Evolutionary conservation across 225 moss, liverwort and hornwort genomes (phyloP).

Genomic region (Neckera pumila): DNA sequence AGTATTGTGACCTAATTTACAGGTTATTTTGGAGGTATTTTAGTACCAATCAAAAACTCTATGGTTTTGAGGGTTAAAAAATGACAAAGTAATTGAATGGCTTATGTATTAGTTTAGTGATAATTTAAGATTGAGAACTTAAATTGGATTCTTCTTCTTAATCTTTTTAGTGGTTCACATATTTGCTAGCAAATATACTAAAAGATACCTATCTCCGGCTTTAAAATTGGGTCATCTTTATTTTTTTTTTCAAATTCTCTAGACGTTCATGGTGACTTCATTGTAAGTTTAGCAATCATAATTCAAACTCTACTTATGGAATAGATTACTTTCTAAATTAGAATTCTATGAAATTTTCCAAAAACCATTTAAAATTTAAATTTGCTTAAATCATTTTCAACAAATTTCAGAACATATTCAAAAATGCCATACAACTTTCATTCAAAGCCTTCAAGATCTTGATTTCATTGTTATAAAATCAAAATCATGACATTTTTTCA

Average conservation of each 20-base stretch:
- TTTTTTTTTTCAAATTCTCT: neutral
- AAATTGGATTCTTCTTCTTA: neutral
- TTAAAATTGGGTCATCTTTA: neutral
- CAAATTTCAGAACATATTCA: neutral
- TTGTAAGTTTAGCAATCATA: neutral
- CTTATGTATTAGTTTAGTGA: neutral
- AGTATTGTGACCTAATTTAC: neutral
- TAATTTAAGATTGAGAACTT: neutral
- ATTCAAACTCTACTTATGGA: neutral
- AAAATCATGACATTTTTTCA: neutral
- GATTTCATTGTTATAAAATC: neutral
- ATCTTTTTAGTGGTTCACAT: neutral
- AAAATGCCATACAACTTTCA: neutral
- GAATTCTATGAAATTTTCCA: neutral
- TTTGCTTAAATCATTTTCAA: neutral
- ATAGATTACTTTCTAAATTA: neutral
- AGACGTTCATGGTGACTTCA: neutral
- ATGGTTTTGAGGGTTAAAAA: neutral
- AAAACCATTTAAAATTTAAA: neutral
- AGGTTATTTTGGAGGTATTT: neutral
- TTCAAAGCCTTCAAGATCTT: neutral
- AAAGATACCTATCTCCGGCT: fast-evolving
- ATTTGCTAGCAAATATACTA: neutral
- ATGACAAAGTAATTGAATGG: neutral
- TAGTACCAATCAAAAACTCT: no score